Evolutionary conservation across 176 grass and related monocot genomes (phyloP).

Genomic region (Tillandsia fasciculata): DNA sequence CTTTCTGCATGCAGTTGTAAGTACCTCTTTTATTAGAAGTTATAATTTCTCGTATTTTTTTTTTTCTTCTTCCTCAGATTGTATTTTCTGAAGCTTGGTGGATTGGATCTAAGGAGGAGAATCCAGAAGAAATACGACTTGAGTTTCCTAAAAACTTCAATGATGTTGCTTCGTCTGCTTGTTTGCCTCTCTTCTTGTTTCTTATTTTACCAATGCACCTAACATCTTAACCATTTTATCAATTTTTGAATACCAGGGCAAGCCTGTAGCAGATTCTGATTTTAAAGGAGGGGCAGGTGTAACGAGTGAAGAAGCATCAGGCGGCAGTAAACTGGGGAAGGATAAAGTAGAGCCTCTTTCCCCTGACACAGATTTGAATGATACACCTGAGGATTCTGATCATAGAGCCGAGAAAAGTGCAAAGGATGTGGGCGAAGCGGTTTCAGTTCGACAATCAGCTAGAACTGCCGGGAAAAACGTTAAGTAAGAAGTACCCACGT

Average conservation of each 20-base stretch:
- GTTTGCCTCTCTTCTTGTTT: neutral
- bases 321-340: constrained; percentile 26
- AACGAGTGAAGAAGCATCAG: constrained; percentile 20
- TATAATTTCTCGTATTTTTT: neutral
- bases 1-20: neutral
- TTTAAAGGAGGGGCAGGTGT: constrained; percentile 91
- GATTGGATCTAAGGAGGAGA: constrained; percentile 73
- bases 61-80: constrained; percentile 48
- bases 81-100: constrained; percentile 89
- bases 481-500: constrained; percentile 28
- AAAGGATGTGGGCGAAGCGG: constrained; percentile 23
- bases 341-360: constrained; percentile 35
- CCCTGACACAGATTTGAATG: constrained; percentile 30
- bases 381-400: constrained; percentile 36
- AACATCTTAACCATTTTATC: neutral
- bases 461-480: constrained; percentile 54
- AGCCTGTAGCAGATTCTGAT: constrained; percentile 41
- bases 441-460: constrained; percentile 62
- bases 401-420: constrained; percentile 23
- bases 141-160: constrained; percentile 56
- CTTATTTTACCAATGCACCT: neutral
- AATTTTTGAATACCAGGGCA: constrained; percentile 34
- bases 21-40: neutral
- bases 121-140: constrained; percentile 64
- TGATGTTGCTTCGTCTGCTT: constrained; percentile 30